Evolutionary conservation across 1,139 yeast species (phyloP), one percentile per base, ranked within the genome.

Genomic region (Taiozyma sp.): DNA sequence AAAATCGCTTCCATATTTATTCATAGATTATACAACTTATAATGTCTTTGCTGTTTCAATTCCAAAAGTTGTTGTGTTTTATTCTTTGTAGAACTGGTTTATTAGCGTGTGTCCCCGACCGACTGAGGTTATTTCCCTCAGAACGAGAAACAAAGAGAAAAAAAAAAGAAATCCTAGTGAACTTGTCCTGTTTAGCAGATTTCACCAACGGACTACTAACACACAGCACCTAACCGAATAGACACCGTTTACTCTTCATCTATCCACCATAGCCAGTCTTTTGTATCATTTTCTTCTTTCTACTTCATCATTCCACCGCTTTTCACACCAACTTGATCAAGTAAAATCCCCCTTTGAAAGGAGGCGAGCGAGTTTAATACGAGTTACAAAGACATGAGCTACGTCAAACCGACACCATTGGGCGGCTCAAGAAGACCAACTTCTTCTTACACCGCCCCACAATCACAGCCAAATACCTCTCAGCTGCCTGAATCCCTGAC

Each of bases 401-500:
- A 52, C 45, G 60, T 57, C 14, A 49, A 52, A 16, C 58, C 60
- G 12, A 47, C 53, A 1, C n/a, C 51, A 3, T 39, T 53, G 16
- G 53, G 54, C 30, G 45, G 46, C 23, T 10, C 48, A 16, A 23
- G 46, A 10, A 44, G 32, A 39, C 44, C 43, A 23, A 16, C 36
- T 23, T 49, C 46, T 12, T 39, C 43, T 14, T 28, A 24, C 36
- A 42, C 7, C 23, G 23, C 10, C 19, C 43, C 16, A 16, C 32
- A 43, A 43, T 14, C 38, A 44, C 9, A 39, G 41, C 19, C 38
- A 32, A 22, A 29, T 8, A 40, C 30, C 8, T 40, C 43, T 16
- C 46, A 32, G 10, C 44, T 56, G 2, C 61, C 61, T 2, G 50
- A 53, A 16, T 43, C 55, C 2, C 43, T 67, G 78, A 48, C 80